Percentiles rank a stretch among this genome's conserved stretches.
Evolutionary conservation across 495 filamentous ascomycete genomes (phyloP).

Genomic region (Massariosphaeria phaeospora): DNA sequence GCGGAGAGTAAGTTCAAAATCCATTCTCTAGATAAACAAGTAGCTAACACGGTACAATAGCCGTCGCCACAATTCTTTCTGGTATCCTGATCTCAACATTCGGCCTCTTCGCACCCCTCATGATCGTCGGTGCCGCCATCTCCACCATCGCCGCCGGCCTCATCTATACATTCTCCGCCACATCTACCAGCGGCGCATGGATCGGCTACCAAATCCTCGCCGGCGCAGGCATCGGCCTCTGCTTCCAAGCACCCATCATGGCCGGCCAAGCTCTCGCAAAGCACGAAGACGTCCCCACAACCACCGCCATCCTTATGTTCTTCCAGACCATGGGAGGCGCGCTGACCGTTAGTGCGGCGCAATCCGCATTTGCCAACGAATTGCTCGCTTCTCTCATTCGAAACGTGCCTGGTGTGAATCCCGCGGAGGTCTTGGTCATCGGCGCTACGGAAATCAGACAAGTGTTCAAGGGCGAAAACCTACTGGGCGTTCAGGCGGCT

Average conservation of each 20-base stretch:
- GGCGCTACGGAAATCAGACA: not conserved
- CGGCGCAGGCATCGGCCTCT: constrained; percentile 62
- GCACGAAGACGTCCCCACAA: not conserved
- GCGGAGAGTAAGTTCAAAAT: too few species aligned
- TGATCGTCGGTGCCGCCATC: constrained; percentile 57
- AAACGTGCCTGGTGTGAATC: not conserved
- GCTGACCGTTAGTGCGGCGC: not conserved
- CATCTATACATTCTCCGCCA: constrained; percentile 55
- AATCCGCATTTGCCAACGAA: constrained; percentile 11
- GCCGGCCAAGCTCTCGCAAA: not conserved
- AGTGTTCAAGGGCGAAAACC: not conserved
- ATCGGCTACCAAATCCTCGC: constrained; percentile 72
- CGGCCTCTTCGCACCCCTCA: constrained; percentile 75
- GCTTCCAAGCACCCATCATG: not conserved
- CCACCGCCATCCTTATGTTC: constrained; percentile 21
- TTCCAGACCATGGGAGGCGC: constrained; percentile 14
- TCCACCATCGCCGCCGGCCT: constrained; percentile 65
- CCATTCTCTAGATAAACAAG: too few species aligned
- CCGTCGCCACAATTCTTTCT: constrained; percentile 47
- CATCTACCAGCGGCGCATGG: constrained; percentile 57
- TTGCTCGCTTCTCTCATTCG: not conserved
- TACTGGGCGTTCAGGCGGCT: not conserved
- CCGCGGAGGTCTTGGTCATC: not conserved
- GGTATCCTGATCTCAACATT: constrained; percentile 58
- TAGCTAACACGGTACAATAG: too few species aligned